Evolutionary conservation across 2,329 filamentous ascomycete species (phyloP), one percentile per base, ranked within the genome.

Genomic region (Pseudophaeomoniella oleicola): DNA sequence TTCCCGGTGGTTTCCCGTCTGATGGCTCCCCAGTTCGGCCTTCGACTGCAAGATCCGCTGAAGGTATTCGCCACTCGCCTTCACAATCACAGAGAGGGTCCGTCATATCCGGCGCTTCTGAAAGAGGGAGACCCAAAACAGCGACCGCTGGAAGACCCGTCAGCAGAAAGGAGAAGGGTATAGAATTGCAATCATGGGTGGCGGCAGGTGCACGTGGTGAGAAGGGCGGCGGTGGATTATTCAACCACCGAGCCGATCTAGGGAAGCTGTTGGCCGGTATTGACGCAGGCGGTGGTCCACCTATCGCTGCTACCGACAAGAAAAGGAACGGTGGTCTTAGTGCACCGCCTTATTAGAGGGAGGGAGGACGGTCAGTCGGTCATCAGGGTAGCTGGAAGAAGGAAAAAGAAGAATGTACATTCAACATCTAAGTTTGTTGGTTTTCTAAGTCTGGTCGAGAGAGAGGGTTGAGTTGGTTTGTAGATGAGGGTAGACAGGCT

Each of bases 1-100:
- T 63, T 13, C 59, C 60, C 2, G 59, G 58, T 16, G 56, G 57
- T n/a, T 60, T 58, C 40, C 56, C 59, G 2, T 51, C 53, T 12
- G 59, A 61, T 40, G 53, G 53, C 14, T 50, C 54, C 5, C 29
- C 29, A 14, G 34, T 27, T 19, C 41, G 42, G 30, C 48, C 53
- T 10, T 57, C 55, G 22, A 27, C 22, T 27, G 22, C 22, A 6
- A 27, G n/a, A n/a, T 27, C 22, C n/a, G 22, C 22, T 27, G 22
- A 27, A 9, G 22, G 22, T 6, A n/a, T 27, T n/a, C 22, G 22
- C n/a, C 22, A 27, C 6, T 27, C n/a, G 6, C n/a, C 22, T 27
- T 27, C 22, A n/a, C 22, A 27, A n/a, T 27, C 22, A 9, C 22
- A 27, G n/a, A 27, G n/a, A 6, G 9, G 9, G 9, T 27, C 22